These are phyloP conservation scores for Phellopilus nigrolimitatus DNA, from an alignment of 1,284 basidiomycete genomes.

Conservation along the genomic window DNA sequence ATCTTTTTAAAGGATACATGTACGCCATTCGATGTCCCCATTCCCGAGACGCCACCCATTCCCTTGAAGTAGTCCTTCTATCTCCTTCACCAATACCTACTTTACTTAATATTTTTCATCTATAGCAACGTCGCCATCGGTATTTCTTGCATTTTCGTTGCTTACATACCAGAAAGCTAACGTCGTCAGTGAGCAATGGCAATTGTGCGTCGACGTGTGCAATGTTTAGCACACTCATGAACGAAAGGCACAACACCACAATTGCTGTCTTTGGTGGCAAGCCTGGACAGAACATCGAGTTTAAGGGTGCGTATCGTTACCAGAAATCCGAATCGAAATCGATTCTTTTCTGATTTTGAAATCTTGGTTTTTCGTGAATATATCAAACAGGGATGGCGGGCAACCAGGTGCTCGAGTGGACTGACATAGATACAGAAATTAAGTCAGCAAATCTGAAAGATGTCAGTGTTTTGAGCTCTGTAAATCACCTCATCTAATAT, in stretches of 20 bases:
- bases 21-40: conserved; percentile 35
- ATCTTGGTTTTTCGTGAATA: not conserved
- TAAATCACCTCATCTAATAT: not conserved
- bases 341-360: not conserved
- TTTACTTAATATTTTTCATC: conserved; percentile 10
- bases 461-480: conserved; percentile 32
- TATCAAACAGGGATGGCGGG: conserved; percentile 55
- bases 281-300: conserved; percentile 47
- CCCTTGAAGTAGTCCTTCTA: conserved; percentile 39
- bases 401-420: conserved; percentile 62
- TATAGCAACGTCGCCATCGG: too few species aligned
- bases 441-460: conserved; percentile 56
- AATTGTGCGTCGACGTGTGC: conserved; percentile 64
- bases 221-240: conserved; percentile 60
- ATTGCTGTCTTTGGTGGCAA: conserved; percentile 59
- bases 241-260: conserved; percentile 50
- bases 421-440: conserved; percentile 56
- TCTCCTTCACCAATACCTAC: not conserved
- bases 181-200: conserved; percentile 35
- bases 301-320: conserved; percentile 40
- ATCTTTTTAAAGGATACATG: conserved; percentile 31
- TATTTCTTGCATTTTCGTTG: not conserved
- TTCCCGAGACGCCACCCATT: conserved; percentile 51
- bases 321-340: not conserved
- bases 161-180: conserved; percentile 24